These are phyloP conservation scores for Arxiozyma slooffiae DNA, from an alignment of 1,139 yeast genomes.

Conservation along the genomic window DNA sequence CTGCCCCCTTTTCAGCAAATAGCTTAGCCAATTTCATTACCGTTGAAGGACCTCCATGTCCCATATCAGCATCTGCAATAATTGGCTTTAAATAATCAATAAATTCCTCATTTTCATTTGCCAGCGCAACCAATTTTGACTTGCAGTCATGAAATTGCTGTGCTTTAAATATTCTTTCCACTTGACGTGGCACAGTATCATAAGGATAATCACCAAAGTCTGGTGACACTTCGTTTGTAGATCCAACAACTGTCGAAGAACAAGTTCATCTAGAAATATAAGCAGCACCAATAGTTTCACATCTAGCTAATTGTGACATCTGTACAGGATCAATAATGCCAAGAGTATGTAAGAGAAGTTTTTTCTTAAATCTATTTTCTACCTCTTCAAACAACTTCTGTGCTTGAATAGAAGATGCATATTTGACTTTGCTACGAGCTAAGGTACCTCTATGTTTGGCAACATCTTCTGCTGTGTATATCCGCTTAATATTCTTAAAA, in stretches of 20 bases:
- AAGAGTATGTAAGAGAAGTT: constrained; percentile 45
- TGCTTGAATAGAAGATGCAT: constrained; percentile 49
- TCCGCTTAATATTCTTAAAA: constrained; percentile 41
- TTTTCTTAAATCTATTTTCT: constrained; percentile 34
- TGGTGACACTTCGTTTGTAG: constrained; percentile 52
- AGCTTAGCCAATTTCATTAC: constrained; percentile 55
- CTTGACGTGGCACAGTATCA: constrained; percentile 59
- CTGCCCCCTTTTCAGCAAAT: constrained; percentile 58
- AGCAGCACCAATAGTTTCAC: constrained; percentile 43
- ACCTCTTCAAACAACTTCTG: constrained; percentile 41
- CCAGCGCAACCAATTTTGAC: constrained; percentile 36
- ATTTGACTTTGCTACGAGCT: constrained; percentile 28
- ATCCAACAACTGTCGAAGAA: constrained; percentile 41
- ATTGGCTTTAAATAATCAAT: constrained; percentile 50
- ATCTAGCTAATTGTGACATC: constrained; percentile 44
- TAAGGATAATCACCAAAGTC: constrained; percentile 59
- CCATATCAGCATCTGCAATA: constrained; percentile 60
- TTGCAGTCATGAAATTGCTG: constrained; percentile 50
- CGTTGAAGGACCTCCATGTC: constrained; percentile 58
- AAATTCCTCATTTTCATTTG: constrained; percentile 23
- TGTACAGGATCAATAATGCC: constrained; percentile 59
- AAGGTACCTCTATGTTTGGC: constrained; percentile 46
- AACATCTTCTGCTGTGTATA: constrained; percentile 45
- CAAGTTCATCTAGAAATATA: constrained; percentile 60
- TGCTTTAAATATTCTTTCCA: constrained; percentile 49